Base-by-base conservation (phyloP, 345 rosid genomes). In the Jatropha curcas region DNA sequence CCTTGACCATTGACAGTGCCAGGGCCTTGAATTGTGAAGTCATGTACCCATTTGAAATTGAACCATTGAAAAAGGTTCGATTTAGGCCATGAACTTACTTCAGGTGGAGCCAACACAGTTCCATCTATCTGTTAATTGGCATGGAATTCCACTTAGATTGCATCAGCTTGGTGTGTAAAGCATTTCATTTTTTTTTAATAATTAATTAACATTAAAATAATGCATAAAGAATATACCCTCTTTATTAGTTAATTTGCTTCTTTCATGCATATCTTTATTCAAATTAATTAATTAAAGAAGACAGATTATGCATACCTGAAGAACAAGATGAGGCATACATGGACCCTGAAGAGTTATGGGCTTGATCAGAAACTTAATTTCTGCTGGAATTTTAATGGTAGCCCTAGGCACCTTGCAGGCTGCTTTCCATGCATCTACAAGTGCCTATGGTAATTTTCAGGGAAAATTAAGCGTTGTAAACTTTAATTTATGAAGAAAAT, bases 1-100 rank as follows among this genome's bases (percentile, higher is more conserved):
- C 97, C 97, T 82, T 88, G 97, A 70, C 86, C 97, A 76, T 94
- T 89, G 72, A 90, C 78, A 51, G 83, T 76, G 61, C 97, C 98
- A 67, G 81, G 67, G 28, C 98, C 97, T 86, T 82, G 89, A 74
- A 94, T 82, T 53, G 93, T 83, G 80, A 89, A 84, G 51, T 86
- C 84, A 59, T 82, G 80, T 20, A 92, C 73, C 94, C 96, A 92
- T 87, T 92, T 90, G 77, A 94, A 88, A 77, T 91, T 90, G 28
- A 94, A 73, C 98, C 98, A 90, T 37, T 90, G 97, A 79, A 84
- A 90, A 80, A 87, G 78, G 61, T 88, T 84, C 33, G 88, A 82
- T 75, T 86, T 86, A 57, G 89, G 79, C 97, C 98, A 90, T 33
- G 90, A 81, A 55, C 89, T 83, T 48, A 86, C 82, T 55, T 81